Percentiles rank a stretch among this genome's conserved stretches.
These are phyloP conservation scores for Nemania serpens DNA, from an alignment of 2,329 filamentous ascomycete species.

Conservation along the genomic window DNA sequence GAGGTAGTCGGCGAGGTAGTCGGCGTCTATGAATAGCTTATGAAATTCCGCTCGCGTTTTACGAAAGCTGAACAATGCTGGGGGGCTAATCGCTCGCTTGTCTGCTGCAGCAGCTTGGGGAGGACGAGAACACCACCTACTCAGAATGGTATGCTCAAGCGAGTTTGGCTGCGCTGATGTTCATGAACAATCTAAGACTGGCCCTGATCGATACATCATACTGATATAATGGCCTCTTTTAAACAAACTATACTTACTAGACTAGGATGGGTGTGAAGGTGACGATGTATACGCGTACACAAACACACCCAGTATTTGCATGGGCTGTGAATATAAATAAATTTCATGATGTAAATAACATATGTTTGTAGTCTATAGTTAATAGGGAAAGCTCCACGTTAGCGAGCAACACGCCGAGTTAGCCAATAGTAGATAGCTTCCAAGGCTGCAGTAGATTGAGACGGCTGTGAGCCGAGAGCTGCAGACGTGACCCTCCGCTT, in stretches of 20 bases:
- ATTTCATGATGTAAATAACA: not conserved
- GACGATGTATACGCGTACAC: not conserved
- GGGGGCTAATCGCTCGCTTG: not conserved
- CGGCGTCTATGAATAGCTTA: not conserved
- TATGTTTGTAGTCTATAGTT: not conserved
- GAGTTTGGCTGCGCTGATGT: not conserved
- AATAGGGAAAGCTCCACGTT: not conserved
- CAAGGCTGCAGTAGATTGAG: not conserved
- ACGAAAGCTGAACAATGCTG: constrained; percentile 14
- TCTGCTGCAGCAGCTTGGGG: not conserved
- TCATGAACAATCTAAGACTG: not conserved
- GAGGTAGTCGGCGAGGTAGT: no score
- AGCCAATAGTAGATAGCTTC: no score
- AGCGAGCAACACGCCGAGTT: not conserved
- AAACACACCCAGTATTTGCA: not conserved
- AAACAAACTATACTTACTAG: not conserved
- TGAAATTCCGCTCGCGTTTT: not conserved
- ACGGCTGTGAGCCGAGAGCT: not conserved
- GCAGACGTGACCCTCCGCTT: not conserved
- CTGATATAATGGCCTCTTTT: no score
- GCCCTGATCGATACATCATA: not conserved
- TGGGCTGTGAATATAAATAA: not conserved
- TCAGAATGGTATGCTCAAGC: constrained; percentile 17
- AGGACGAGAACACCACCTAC: constrained; percentile 3
- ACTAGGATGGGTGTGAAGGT: not conserved